Evolutionary conservation across 352 stramenopile species (phyloP).

Genomic region (Globisporangium spiculum): DNA sequence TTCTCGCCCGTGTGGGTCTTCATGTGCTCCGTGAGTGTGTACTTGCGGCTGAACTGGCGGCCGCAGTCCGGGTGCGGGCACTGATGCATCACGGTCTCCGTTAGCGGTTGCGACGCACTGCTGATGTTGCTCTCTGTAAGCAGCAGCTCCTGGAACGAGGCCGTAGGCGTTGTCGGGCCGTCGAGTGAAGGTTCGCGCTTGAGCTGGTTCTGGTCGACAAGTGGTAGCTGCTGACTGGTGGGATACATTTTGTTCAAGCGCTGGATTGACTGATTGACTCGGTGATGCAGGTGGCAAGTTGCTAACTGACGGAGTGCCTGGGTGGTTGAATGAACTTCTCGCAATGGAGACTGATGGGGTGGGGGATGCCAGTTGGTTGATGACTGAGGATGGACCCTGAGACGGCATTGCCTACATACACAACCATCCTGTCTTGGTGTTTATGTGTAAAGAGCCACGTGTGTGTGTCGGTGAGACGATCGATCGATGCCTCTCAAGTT

Average conservation of each 20-base stretch:
- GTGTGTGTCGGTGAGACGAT: not conserved
- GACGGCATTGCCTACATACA: no score
- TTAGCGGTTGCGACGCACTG: constrained; percentile 11
- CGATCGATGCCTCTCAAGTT: not conserved
- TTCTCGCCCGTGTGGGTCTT: constrained; percentile 63
- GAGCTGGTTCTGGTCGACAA: not conserved
- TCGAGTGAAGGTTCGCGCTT: constrained; percentile 21
- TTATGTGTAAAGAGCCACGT: no score
- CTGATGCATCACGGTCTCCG: constrained; percentile 18
- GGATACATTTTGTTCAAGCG: not conserved
- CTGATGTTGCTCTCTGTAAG: not conserved
- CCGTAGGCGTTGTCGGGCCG: not conserved
- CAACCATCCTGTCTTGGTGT: no score
- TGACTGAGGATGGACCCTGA: no score
- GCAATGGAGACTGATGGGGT: no score
- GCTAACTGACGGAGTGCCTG: no score
- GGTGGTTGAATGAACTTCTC: no score
- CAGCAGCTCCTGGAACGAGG: constrained; percentile 15
- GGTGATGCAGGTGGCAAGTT: no score
- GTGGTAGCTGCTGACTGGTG: not conserved
- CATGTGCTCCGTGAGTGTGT: constrained; percentile 50
- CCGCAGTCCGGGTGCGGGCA: constrained; percentile 28
- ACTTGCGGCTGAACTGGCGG: constrained; percentile 48
- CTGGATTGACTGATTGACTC: no score
- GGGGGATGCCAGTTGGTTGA: no score